Evolutionary conservation across 2,329 filamentous ascomycete species (phyloP), one percentile per base, ranked within the genome.

Genomic region (Amesomyces nigricolor): DNA sequence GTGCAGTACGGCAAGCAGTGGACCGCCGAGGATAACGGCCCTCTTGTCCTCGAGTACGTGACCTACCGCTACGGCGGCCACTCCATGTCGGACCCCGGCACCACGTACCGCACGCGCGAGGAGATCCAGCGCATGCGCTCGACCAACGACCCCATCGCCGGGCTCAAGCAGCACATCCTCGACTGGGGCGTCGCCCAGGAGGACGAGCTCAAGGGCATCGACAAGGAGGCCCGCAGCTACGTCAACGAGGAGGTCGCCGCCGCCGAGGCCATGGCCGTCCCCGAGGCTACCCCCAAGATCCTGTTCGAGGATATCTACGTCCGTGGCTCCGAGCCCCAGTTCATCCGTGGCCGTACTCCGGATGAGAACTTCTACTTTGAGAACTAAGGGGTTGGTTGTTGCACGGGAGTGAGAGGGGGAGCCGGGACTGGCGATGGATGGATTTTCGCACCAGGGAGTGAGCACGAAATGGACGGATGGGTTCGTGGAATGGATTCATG

Each of bases 121-220:
- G 94, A 99, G 79, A 96, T 99, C 71, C 92, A 96, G 81, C 91
- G 92, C 75, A 99, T 99, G 94, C 89, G 94, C 70, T 95, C 88
- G 67, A 99, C 94, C 77, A 89, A 97, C 77, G 94, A 99, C 78
- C 91, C 94, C 65, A 99, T 99, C 70, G 91, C 91, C 68, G 94
- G 94, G 58, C 85, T 99, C 66, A 97, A 97, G 86, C 88, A 94
- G 80, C 96, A 96, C 81, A 87, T 99, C 64, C 78, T 99, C 57
- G 94, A 99, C 76, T 99, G 94, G 94, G 83, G 83, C 58, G 87
- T 99, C 64, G 86, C 86, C 65, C 85, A 81, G 59, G 94, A 99
- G 80, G 91, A 96, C 40, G 92, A 97, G 77, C 86, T 99, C 73
- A 99, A 99, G 88, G 73, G 73, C 63, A 85, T 99, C 65, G 94